Evolutionary conservation across 2,329 filamentous ascomycete species (phyloP).

Genomic region (Clarireedia hainanense): DNA sequence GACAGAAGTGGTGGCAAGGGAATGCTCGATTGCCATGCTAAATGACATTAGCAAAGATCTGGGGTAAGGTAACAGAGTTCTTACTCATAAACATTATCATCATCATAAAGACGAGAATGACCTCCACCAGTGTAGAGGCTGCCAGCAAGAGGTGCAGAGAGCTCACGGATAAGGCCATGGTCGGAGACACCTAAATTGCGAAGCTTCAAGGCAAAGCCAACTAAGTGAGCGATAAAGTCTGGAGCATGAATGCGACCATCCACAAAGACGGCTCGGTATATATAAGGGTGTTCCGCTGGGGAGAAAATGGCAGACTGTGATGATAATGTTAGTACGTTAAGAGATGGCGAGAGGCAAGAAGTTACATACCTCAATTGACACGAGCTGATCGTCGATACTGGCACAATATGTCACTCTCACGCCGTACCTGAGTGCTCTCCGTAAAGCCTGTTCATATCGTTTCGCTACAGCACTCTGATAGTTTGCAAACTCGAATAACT

Average conservation of each 20-base stretch:
- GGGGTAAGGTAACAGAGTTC: constrained; percentile 20
- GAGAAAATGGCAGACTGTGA: constrained; percentile 73
- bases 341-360: neutral
- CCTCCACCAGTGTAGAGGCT: constrained; percentile 88
- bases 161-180: constrained; percentile 85
- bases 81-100: constrained; percentile 73
- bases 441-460: constrained; percentile 69
- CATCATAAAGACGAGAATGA: constrained; percentile 88
- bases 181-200: constrained; percentile 90
- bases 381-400: constrained; percentile 94
- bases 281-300: constrained; percentile 80
- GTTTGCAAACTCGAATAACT: constrained; percentile 89
- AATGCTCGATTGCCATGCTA: constrained; percentile 61
- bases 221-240: constrained; percentile 86
- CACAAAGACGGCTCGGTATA: constrained; percentile 92
- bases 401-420: constrained; percentile 82
- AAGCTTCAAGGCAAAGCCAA: constrained; percentile 88
- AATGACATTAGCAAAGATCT: constrained; percentile 5
- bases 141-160: constrained; percentile 81
- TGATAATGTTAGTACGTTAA: constrained; percentile 16
- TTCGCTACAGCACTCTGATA: constrained; percentile 74
- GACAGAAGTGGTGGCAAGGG: constrained; percentile 61
- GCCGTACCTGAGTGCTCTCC: constrained; percentile 67
- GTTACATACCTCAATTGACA: constrained; percentile 70
- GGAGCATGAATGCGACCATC: constrained; percentile 87